Evolutionary conservation across 768 basidiomycete species (phyloP).

Genomic region (Mycena alexandri): DNA sequence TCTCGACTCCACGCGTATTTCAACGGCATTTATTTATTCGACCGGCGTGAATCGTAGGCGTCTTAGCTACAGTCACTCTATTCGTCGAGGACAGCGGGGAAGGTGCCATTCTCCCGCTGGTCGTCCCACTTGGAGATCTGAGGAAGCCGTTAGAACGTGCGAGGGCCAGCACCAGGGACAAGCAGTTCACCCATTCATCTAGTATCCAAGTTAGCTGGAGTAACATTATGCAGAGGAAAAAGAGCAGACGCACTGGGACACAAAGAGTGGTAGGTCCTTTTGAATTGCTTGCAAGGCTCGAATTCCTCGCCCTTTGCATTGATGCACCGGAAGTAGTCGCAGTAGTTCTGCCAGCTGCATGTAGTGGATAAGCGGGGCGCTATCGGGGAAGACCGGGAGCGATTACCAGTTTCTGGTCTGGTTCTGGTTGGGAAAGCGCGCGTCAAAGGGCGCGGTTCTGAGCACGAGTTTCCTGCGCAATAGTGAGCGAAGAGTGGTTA

Average conservation of each 20-base stretch:
- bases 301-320: constrained; percentile 98
- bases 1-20: too few species aligned
- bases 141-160: constrained; percentile 29
- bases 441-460: constrained; percentile 97
- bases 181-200: constrained; percentile 90
- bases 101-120: constrained; percentile 92
- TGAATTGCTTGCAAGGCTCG: constrained; percentile 99
- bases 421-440: constrained; percentile 91
- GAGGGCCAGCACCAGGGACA: constrained; percentile 5
- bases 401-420: constrained; percentile 95
- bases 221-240: background rate
- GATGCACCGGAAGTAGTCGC: constrained; percentile 98
- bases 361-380: background rate
- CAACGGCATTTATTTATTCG: constrained; percentile 23
- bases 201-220: constrained; percentile 31
- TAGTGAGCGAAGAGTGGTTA: constrained; percentile 30
- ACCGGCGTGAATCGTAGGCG: background rate
- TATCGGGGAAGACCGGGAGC: constrained; percentile 38
- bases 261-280: constrained; percentile 93
- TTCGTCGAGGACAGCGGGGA: constrained; percentile 88
- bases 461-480: constrained; percentile 82
- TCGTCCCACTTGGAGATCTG: constrained; percentile 94
- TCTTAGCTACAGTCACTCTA: constrained; percentile 31
- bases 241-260: constrained; percentile 89
- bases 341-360: constrained; percentile 93